Evolutionary conservation across 305 asterid genomes (phyloP).

Genomic region (Fraxinus paxiana): DNA sequence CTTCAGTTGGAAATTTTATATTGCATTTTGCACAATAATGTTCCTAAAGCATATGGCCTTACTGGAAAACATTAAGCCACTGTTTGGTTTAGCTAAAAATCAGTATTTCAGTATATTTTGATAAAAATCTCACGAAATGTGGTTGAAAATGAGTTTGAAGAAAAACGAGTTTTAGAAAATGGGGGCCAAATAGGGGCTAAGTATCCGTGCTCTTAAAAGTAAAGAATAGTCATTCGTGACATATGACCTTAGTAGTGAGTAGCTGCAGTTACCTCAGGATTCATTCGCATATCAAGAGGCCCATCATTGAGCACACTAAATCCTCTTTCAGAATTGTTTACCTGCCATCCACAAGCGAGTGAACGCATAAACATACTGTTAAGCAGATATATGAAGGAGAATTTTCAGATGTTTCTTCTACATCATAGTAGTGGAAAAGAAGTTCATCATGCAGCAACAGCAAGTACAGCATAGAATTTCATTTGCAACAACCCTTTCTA

Average conservation of each 20-base stretch:
- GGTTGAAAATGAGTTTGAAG: background rate
- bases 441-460: background rate
- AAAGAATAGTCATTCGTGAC: constrained; percentile 2
- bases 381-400: background rate
- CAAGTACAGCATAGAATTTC: background rate
- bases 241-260: background rate
- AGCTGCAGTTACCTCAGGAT: constrained; percentile 67
- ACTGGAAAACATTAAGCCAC: background rate
- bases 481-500: background rate
- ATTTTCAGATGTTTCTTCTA: background rate
- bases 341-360: constrained; percentile 45
- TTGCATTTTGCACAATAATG: background rate
- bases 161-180: background rate
- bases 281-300: constrained; percentile 98
- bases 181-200: background rate
- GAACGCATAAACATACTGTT: background rate
- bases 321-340: constrained; percentile 80
- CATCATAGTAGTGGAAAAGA: background rate
- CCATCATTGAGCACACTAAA: constrained; percentile 86
- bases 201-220: background rate
- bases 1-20: background rate
- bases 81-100: background rate
- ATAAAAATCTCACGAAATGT: background rate
- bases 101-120: background rate
- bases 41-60: background rate